These are phyloP conservation scores for Halophytophthora batemanensis DNA, from an alignment of 352 stramenopile species.

Conservation along the genomic window DNA sequence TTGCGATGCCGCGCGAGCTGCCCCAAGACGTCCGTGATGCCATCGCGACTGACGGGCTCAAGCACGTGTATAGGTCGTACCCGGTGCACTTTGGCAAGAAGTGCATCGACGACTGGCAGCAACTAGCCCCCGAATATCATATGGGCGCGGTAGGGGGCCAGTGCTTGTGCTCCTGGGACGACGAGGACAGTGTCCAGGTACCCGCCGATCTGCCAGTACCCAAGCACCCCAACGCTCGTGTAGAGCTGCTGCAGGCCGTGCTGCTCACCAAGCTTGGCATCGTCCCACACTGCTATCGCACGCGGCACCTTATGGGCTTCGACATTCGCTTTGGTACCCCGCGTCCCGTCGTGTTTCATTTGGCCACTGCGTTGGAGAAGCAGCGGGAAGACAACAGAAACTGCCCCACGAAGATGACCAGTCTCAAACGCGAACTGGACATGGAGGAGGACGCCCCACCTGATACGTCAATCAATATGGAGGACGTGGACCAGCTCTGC, in stretches of 20 bases:
- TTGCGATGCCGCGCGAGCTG: constrained; percentile 5
- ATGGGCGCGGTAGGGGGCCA: constrained; percentile 12
- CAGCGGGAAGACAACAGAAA: constrained; percentile 1
- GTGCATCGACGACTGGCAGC: constrained; percentile 26
- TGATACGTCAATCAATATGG: constrained; percentile 6
- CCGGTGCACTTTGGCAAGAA: constrained; percentile 17
- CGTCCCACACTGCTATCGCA: constrained; percentile 4
- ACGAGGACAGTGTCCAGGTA: background rate
- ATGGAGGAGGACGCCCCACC: background rate
- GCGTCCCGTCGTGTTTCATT: constrained; percentile 22
- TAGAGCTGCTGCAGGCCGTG: constrained; percentile 17
- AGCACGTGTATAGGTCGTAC: constrained; percentile 9
- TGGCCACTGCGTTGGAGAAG: constrained; percentile 12
- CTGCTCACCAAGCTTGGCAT: constrained; percentile 14
- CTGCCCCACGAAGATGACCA: background rate
- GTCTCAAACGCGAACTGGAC: background rate
- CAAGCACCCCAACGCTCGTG: constrained; percentile 6
- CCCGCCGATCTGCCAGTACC: constrained; percentile 21
- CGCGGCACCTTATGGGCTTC: constrained; percentile 22
- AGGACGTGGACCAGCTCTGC: constrained; percentile 15
- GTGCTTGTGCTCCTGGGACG: constrained; percentile 10
- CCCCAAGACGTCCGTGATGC: constrained; percentile 7
- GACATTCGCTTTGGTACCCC: constrained; percentile 17
- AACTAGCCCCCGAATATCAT: constrained; percentile 10
- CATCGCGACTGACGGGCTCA: constrained; percentile 13